Conservation (phyloP, 179 eudicot genomes). For the Pouteria campechiana region DNA sequence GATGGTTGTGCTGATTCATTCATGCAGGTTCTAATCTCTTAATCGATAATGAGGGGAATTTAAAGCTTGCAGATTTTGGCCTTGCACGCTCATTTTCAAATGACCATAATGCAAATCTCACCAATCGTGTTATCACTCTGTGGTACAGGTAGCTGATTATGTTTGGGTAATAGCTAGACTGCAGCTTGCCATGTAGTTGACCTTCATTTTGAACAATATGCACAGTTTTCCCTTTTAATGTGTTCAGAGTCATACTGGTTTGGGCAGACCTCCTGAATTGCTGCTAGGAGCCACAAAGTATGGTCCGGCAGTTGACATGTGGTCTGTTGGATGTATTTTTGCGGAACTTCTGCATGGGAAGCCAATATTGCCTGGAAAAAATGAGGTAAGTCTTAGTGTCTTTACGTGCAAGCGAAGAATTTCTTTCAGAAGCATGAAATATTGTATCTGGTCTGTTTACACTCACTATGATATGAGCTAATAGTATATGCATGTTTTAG, state of each 20-base stretch:
- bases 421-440: background rate
- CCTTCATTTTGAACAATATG: background rate
- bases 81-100: slow-evolving; percentile 83
- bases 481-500: background rate
- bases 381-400: slow-evolving; percentile 64
- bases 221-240: slow-evolving; percentile 5
- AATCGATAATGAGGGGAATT: slow-evolving; percentile 84
- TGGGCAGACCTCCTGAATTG: slow-evolving; percentile 78
- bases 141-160: slow-evolving; percentile 68
- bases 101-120: slow-evolving; percentile 83
- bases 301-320: slow-evolving; percentile 87
- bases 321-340: slow-evolving; percentile 92
- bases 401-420: too few relatives aligned
- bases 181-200: background rate
- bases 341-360: slow-evolving; percentile 82
- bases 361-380: slow-evolving; percentile 70
- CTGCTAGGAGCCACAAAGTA: slow-evolving; percentile 82
- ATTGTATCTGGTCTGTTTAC: background rate
- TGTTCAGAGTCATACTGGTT: slow-evolving; percentile 12
- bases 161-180: background rate
- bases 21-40: slow-evolving; percentile 81
- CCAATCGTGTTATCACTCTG: slow-evolving; percentile 90
- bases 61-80: slow-evolving; percentile 98
- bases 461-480: background rate
- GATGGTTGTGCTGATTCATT: background rate